phyloP scores from a whole-genome alignment of 2,329 filamentous ascomycete species.

The Metarhizium anisopliae region DNA sequence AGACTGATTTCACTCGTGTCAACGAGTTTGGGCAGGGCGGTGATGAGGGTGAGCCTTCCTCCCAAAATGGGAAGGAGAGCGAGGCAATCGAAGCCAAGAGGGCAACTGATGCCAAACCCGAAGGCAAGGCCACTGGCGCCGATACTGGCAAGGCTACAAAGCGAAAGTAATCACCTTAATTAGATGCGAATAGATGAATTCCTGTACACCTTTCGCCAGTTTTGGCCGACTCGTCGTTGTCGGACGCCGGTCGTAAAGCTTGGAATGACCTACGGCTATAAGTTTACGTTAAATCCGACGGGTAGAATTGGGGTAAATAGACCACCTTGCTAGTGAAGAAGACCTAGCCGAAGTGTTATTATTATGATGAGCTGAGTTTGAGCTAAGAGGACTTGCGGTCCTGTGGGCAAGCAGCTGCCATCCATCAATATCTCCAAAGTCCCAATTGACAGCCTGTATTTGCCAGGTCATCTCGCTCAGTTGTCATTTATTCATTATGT shows the following conservation, averaged over 20 bases:
- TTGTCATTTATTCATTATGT: no score
- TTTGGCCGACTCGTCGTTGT: neutral
- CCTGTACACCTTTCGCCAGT: neutral
- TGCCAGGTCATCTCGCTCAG: no score
- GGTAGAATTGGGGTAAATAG: no score
- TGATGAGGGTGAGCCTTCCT: conserved; percentile 51
- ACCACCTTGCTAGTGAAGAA: no score
- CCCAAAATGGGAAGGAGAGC: conserved; percentile 22
- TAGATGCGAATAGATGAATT: neutral
- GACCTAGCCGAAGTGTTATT: no score
- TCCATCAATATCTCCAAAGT: no score
- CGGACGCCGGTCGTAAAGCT: neutral
- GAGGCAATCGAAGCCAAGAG: conserved; percentile 28
- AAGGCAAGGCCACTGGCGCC: conserved; percentile 39
- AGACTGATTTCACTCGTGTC: conserved; percentile 80
- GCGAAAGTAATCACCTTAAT: conserved; percentile 23
- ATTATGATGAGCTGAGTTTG: no score
- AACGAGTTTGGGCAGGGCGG: conserved; percentile 98
- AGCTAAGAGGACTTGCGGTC: no score
- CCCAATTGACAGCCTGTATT: no score
- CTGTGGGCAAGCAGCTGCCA: no score
- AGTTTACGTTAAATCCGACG: no score
- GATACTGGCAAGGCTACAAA: conserved; percentile 37
- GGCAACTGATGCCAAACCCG: conserved; percentile 22
- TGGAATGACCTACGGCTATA: no score